Conservation (phyloP, 129 eudicot species). For the Apium graveolens region DNA sequence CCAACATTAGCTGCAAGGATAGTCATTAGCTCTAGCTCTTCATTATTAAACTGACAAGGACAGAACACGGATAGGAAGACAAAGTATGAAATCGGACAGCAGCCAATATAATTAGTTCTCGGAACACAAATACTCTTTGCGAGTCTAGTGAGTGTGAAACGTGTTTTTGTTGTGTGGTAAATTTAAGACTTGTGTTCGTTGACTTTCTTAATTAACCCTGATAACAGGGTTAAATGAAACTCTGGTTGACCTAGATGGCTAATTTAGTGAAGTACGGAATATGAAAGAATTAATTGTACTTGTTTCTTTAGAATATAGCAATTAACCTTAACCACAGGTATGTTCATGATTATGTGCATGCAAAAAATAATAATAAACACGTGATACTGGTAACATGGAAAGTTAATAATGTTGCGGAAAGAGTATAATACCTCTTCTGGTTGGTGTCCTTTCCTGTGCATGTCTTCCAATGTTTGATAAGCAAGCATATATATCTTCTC, state of each 20-base stretch:
- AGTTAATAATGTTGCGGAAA: background rate
- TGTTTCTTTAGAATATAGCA: background rate
- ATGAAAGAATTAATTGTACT: background rate
- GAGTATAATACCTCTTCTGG: slow-evolving; percentile 54
- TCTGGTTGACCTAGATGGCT: background rate
- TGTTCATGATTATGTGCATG: background rate
- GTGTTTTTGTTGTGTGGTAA: background rate
- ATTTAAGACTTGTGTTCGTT: background rate
- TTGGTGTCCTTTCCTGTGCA: slow-evolving; percentile 80
- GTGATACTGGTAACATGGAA: background rate
- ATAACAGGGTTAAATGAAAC: background rate
- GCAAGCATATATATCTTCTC: slow-evolving; percentile 78
- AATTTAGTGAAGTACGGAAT: background rate
- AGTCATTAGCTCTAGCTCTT: background rate
- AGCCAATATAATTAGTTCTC: background rate
- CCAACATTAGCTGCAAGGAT: background rate
- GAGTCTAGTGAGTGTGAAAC: background rate
- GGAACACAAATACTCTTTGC: background rate
- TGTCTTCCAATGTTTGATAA: slow-evolving; percentile 77
- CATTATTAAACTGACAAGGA: background rate
- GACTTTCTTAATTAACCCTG: background rate
- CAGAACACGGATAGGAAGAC: background rate
- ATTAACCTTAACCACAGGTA: background rate
- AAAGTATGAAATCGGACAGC: background rate
- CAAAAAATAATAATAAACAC: background rate